Evolutionary conservation across 495 filamentous ascomycete genomes (phyloP), one percentile per base, ranked within the genome.

Genomic region (Aspergillus diversus): DNA sequence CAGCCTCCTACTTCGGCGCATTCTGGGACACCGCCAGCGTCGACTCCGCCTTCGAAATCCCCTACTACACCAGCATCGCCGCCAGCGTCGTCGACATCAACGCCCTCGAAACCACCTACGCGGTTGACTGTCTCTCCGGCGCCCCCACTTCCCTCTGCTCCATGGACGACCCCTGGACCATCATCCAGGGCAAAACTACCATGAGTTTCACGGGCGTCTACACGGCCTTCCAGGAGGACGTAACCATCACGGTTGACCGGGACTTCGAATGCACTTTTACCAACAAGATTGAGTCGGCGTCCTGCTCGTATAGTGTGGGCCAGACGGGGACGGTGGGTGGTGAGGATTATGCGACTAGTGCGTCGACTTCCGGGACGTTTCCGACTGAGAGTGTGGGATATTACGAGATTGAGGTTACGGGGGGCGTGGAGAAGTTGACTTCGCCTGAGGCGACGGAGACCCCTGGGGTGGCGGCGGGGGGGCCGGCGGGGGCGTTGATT

Each of bases 371-470:
- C 15, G 16, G 3, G 9, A 52, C 51, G 1, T 27, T 48, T 21
- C 7, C 50, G 27, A 48, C 51, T 7, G 59, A 48, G 5, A 7
- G 12, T 5, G 39, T 55, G 7, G 15, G 5, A 9, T 55, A 21
- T 12, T 46, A 48, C 27, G 17, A n/a, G 39, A 11, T 61, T 0
- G 15, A 4, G 37, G 59, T 61, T 35, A 61, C 59, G 0, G 59
- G 51, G 1, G 59, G 59, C 0, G 16, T 55, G 50, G 27, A 47
- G 12, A 47, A 35, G 50, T 55, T 61, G 13, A 42, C 17, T 9
- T 12, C 35, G 59, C 50, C 51, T 0, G 35, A 47, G 59, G 59
- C 59, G 13, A 61, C 59, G 50, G 37, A 61, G 50, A 61, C 59
- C 6, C 59, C 59, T 5, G 59, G 59, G 4, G 59, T 15, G n/a